Percentiles rank a stretch among this genome's conserved stretches.
phyloP scores from a whole-genome alignment of 176 grass and related monocot genomes.

The Musa troglodytarum region DNA sequence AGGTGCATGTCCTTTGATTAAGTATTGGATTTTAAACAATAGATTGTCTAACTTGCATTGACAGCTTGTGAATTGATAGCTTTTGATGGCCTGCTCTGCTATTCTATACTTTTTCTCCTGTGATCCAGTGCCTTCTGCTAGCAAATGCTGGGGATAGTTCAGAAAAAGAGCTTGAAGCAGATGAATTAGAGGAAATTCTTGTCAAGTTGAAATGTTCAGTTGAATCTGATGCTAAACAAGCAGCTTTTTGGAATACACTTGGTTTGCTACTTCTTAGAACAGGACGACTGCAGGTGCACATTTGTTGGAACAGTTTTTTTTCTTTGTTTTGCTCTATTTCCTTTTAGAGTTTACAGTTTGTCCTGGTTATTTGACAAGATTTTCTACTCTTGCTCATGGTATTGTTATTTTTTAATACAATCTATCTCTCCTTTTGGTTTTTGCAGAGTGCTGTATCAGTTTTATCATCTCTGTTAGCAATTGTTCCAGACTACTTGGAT shows the following conservation, averaged over 20 bases:
- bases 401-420: conserved; percentile 3
- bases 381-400: not conserved
- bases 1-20: conserved; percentile 40
- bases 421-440: conserved; percentile 11
- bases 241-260: conserved; percentile 95
- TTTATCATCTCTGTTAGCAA: conserved; percentile 67
- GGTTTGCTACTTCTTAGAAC: conserved; percentile 84
- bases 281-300: conserved; percentile 62
- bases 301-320: conserved; percentile 8
- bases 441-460: conserved; percentile 87
- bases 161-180: conserved; percentile 72
- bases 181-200: conserved; percentile 82
- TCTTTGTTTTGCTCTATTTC: not conserved
- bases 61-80: not conserved
- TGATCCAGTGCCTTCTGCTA: conserved; percentile 82
- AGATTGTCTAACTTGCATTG: not conserved
- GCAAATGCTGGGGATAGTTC: conserved; percentile 73
- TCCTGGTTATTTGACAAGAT: not conserved
- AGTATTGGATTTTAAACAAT: not conserved
- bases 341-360: not conserved
- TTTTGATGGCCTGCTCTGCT: not conserved
- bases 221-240: conserved; percentile 79
- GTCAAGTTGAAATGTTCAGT: conserved; percentile 71
- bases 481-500: conserved; percentile 83
- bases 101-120: conserved; percentile 5